Conservation (phyloP, 1,139 yeast species). For the Kodamaea ohmeri region DNA sequence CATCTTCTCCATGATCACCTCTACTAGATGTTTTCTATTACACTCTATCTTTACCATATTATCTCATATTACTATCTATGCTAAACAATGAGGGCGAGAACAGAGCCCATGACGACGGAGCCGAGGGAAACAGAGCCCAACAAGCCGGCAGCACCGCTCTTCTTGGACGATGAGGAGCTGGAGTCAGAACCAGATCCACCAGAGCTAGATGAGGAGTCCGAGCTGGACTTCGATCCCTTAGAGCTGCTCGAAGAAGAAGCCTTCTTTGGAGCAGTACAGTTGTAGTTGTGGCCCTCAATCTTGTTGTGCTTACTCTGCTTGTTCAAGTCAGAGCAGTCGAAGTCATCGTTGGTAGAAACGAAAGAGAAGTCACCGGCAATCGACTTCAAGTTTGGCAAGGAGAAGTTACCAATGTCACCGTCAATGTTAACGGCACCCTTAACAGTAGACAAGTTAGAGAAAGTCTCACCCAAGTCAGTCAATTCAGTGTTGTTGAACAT, state of each 20-base stretch:
- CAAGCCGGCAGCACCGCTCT: slow-evolving; percentile 20
- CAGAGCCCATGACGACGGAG: slow-evolving; percentile 21
- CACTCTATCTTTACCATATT: background rate
- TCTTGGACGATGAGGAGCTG: slow-evolving; percentile 17
- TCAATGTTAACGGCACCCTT: slow-evolving; percentile 44
- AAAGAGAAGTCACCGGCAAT: slow-evolving; percentile 46
- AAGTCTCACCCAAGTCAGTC: slow-evolving; percentile 32
- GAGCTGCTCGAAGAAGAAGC: slow-evolving; percentile 14
- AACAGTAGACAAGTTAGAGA: slow-evolving; percentile 31
- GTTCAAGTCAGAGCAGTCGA: slow-evolving; percentile 38
- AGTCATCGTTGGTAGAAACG: slow-evolving; percentile 36
- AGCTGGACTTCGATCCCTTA: slow-evolving; percentile 12
- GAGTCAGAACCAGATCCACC: too few species aligned
- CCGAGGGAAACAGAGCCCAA: slow-evolving; percentile 17
- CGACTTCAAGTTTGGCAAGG: slow-evolving; percentile 36
- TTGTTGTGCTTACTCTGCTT: slow-evolving; percentile 30
- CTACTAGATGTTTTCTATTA: too few species aligned
- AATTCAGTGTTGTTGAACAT: slow-evolving; percentile 44
- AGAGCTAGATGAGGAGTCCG: slow-evolving; percentile 17
- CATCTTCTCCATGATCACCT: too few species aligned
- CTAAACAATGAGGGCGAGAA: slow-evolving; percentile 21
- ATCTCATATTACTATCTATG: background rate
- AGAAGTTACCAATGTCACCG: slow-evolving; percentile 41
- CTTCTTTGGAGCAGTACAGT: slow-evolving; percentile 38
- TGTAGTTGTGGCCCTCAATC: slow-evolving; percentile 47